Conservation (phyloP, 2,329 filamentous ascomycete species). For the Byssoonygena ceratinophila region DNA sequence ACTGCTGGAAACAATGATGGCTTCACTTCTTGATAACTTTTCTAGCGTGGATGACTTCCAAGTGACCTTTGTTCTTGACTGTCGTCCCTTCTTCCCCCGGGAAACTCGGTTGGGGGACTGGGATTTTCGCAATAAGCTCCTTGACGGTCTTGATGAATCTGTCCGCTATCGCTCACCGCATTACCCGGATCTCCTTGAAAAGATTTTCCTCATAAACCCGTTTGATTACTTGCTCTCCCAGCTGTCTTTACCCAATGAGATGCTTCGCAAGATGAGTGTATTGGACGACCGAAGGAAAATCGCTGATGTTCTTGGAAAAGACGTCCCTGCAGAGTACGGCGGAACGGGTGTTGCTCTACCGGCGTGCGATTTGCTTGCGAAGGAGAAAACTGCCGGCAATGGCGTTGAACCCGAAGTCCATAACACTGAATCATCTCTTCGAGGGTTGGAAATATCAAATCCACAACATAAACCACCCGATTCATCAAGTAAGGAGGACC, state of each 20-base stretch:
- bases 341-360: conserved; percentile 2
- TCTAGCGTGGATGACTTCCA: not conserved
- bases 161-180: not conserved
- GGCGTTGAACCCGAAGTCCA: too few species aligned
- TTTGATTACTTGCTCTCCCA: not conserved
- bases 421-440: not conserved
- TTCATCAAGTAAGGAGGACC: not conserved
- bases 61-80: conserved; percentile 5
- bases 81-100: not conserved
- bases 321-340: conserved; percentile 2
- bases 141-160: not conserved
- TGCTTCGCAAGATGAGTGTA: not conserved
- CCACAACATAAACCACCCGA: not conserved
- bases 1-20: conserved; percentile 1
- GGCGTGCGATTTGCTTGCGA: conserved; percentile 3
- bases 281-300: not conserved
- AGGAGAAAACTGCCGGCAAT: not conserved
- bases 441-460: too few species aligned
- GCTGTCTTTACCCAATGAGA: not conserved
- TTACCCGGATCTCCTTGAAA: conserved; percentile 2
- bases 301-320: not conserved
- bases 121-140: not conserved
- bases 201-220: conserved; percentile 4
- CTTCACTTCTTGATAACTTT: not conserved
- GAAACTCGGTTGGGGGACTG: too few species aligned